Evolutionary conservation across 768 basidiomycete species (phyloP).

Genomic region (Tricholoma terreum): DNA sequence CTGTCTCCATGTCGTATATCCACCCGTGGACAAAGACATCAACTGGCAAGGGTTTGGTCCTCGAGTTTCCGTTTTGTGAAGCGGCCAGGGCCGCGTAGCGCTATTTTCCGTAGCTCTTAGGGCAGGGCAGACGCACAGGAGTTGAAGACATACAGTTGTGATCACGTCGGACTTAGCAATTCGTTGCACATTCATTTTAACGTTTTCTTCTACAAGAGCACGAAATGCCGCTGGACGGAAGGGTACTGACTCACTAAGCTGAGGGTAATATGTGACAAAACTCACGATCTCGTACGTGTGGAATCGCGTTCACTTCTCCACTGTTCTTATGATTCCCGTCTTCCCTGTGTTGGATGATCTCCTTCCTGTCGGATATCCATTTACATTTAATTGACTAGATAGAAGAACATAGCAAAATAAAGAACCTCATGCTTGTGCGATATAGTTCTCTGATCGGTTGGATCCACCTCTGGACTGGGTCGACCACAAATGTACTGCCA

Average conservation of each 20-base stretch:
- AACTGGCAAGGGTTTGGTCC: neutral
- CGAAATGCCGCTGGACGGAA: slow-evolving; percentile 33
- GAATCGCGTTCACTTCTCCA: neutral
- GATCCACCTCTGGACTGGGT: slow-evolving; percentile 41
- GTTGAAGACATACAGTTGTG: slow-evolving; percentile 12
- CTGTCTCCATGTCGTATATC: slow-evolving; percentile 24
- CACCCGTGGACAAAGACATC: slow-evolving; percentile 23
- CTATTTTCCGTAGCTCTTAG: neutral
- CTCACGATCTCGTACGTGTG: neutral
- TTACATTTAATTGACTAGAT: slow-evolving; percentile 14
- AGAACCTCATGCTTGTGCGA: slow-evolving; percentile 29
- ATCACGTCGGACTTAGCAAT: slow-evolving; percentile 18
- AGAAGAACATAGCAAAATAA: neutral
- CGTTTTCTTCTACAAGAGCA: slow-evolving; percentile 44
- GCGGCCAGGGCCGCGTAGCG: slow-evolving; percentile 7
- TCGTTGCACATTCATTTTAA: slow-evolving; percentile 26
- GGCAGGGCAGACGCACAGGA: neutral
- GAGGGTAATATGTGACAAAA: neutral
- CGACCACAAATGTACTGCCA: slow-evolving; percentile 18
- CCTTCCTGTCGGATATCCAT: slow-evolving; percentile 36
- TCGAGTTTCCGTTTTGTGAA: neutral
- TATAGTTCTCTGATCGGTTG: slow-evolving; percentile 37
- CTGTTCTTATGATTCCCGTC: neutral
- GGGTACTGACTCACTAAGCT: neutral
- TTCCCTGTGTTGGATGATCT: slow-evolving; percentile 5